phyloP scores from a whole-genome alignment of 495 filamentous ascomycete species.

The Talaromyces proteolyticus region DNA sequence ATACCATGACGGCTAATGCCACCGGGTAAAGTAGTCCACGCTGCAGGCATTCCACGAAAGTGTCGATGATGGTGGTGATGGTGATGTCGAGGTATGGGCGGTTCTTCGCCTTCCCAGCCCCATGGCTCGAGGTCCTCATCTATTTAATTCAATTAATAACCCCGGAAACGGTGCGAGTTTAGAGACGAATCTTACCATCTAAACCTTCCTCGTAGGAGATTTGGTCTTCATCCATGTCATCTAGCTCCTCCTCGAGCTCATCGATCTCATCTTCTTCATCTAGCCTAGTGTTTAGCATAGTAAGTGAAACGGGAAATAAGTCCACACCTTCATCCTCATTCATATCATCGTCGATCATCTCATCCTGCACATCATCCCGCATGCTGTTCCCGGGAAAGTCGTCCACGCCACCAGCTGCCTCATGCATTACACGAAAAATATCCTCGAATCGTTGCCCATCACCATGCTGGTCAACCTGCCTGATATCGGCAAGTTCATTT shows the following conservation, averaged over 20 bases:
- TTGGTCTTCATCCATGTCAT: slow-evolving; percentile 43
- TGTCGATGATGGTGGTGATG: slow-evolving; percentile 43
- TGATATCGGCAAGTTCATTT: slow-evolving; percentile 53
- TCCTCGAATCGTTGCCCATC: slow-evolving; percentile 47
- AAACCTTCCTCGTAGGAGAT: slow-evolving; percentile 34
- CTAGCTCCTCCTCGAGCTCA: slow-evolving; percentile 43
- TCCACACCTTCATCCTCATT: slow-evolving; percentile 66
- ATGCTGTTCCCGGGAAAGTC: slow-evolving; percentile 30
- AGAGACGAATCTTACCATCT: slow-evolving; percentile 31
- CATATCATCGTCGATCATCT: slow-evolving; percentile 62
- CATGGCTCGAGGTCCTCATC: slow-evolving; percentile 51
- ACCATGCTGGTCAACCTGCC: slow-evolving; percentile 59
- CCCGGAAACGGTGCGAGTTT: too few species aligned
- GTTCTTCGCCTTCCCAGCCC: slow-evolving; percentile 50
- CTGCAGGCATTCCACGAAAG: slow-evolving; percentile 31
- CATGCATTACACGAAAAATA: slow-evolving; percentile 36
- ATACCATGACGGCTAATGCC: slow-evolving; percentile 37
- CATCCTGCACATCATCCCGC: slow-evolving; percentile 35
- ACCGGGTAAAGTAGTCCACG: slow-evolving; percentile 34
- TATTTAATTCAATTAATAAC: slow-evolving; percentile 8
- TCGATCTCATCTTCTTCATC: slow-evolving; percentile 45
- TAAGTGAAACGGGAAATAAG: slow-evolving; percentile 7
- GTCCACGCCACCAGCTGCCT: slow-evolving; percentile 30
- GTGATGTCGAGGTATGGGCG: slow-evolving; percentile 35
- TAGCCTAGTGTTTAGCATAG: slow-evolving; percentile 8